Evolutionary conservation across 768 basidiomycete genomes (phyloP), one percentile per base, ranked within the genome.

Genomic region (Lactarius indigo): DNA sequence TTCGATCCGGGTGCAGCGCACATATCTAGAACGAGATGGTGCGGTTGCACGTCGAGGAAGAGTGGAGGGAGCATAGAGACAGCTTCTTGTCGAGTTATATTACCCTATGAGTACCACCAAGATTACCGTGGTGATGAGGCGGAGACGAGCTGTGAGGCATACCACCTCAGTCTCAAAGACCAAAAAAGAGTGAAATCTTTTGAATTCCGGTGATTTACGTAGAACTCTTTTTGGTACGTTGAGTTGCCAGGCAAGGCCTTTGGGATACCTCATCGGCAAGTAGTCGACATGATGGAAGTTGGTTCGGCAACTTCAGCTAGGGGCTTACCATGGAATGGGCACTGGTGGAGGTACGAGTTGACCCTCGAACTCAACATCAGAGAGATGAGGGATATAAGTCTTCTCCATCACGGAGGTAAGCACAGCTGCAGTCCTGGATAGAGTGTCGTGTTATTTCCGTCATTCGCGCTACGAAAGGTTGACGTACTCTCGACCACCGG

Each of bases 21-120:
- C 92, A 96, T 94, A 76, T 99, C 97, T 72, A 98, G 87, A 23
- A 93, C 90, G 87, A 91, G 64, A 75, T 98, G 96, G 74, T 97
- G 91, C 0, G 97, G 93, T 73, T 92, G 82, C n/a, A 98, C 93
- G 63, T 94, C 92, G 39, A 99, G 85, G 71, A 98, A 88, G 2
- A 99, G 84, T 1, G 97, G 96, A 6, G 97, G 97, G n/a, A 99
- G 81, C 97, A 99, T 99, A 75, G 94, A 96, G 65, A 99, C 97
- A 20, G 94, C 95, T 77, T 99, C 97, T 76, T 98, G 96, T 26
- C 97, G 82, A 13, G 94, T 96, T 57, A 98, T 83, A 72, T 99
- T 99, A 57, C 97, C 96, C 94, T 96, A 71, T 5, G 41, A 0
- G 39, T 13, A 61, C 54, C 50, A 57, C 55, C 50, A 26, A 33